A percentile compares a stretch with the other conserved stretches of the same genome.
These are phyloP conservation scores for Phalaenopsis aphrodite DNA, from an alignment of 106 monocot species.

Conservation along the genomic window DNA sequence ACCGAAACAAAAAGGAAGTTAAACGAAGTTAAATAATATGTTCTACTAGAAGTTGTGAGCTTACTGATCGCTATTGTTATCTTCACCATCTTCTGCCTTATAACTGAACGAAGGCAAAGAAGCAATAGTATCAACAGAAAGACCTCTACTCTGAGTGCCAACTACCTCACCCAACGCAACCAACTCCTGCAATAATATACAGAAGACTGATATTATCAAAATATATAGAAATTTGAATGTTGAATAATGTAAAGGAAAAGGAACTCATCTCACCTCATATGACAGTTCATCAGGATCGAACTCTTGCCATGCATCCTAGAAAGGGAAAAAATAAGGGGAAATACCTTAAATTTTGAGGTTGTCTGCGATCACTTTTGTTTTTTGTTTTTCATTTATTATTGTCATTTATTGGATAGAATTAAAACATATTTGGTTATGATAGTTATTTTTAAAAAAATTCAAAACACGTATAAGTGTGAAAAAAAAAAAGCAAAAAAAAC, in stretches of 20 bases:
- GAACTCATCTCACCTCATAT: conserved; percentile 48
- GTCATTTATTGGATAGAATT: too few species aligned
- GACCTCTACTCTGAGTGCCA: conserved; percentile 84
- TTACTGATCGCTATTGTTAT: conserved; percentile 60
- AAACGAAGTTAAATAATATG: too few species aligned
- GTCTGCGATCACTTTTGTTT: too few species aligned
- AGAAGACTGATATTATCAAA: not conserved
- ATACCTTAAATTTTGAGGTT: too few species aligned
- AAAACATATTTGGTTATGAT: too few species aligned
- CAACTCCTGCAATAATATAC: conserved; percentile 49
- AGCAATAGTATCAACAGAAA: conserved; percentile 69
- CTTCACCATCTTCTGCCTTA: conserved; percentile 41
- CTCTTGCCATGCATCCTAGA: conserved; percentile 80
- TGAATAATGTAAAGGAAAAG: not conserved
- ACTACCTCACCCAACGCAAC: conserved; percentile 87
- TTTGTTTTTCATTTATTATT: too few species aligned
- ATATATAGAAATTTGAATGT: not conserved
- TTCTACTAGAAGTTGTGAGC: conserved; percentile 4
- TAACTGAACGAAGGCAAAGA: conserved; percentile 74
- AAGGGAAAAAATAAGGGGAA: not conserved
- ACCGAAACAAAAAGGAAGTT: too few species aligned
- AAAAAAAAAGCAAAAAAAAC: too few species aligned
- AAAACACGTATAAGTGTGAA: too few species aligned
- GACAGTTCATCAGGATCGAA: conserved; percentile 93
- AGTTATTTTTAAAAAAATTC: too few species aligned